phyloP scores from a whole-genome alignment of 139 green algal species.

The Gonium pectorale region DNA sequence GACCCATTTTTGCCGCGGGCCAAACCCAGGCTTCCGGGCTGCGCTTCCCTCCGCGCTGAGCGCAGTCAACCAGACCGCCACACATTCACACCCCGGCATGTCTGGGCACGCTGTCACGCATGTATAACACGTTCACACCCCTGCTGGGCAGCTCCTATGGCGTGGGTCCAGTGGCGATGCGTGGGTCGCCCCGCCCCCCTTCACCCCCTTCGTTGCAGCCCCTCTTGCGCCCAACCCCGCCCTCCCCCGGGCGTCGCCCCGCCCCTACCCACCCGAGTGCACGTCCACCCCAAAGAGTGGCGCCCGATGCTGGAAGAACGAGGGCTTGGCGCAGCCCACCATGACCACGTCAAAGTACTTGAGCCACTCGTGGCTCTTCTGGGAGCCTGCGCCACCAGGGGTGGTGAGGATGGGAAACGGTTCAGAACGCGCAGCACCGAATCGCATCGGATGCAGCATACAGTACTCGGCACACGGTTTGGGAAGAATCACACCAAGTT shows the following conservation, averaged over 20 bases:
- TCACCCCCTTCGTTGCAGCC: background rate
- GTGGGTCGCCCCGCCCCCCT: no score
- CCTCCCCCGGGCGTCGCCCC: no score
- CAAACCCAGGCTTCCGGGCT: no score
- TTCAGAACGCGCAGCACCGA: background rate
- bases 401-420: background rate
- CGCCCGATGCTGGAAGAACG: conserved; percentile 78
- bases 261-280: conserved; percentile 49
- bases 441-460: background rate
- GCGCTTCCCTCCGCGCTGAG: no score
- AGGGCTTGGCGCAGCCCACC: conserved; percentile 86
- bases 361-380: conserved; percentile 81
- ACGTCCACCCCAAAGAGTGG: conserved; percentile 61
- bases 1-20: no score
- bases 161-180: no score
- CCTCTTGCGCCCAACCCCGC: background rate
- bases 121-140: no score
- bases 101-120: no score
- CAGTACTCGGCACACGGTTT: no score
- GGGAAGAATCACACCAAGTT: background rate
- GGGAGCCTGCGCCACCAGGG: conserved; percentile 3
- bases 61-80: no score
- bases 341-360: conserved; percentile 94
- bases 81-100: no score
- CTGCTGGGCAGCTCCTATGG: no score